Conservation (phyloP, 2,329 filamentous ascomycete genomes). For the Colletotrichum horii region DNA sequence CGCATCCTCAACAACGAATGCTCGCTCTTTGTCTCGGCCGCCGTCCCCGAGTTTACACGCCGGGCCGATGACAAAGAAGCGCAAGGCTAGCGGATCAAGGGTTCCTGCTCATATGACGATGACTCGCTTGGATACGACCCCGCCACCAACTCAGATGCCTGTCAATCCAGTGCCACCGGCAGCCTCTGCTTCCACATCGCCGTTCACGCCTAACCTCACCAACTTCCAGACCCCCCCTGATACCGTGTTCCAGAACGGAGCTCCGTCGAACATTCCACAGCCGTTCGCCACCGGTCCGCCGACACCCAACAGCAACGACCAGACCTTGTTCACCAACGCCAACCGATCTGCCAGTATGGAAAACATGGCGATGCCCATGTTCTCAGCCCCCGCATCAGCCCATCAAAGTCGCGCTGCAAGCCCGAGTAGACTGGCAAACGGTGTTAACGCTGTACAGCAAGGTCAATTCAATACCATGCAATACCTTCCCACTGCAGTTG, state of each 20-base stretch:
- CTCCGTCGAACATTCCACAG: slow-evolving; percentile 27
- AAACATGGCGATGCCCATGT: slow-evolving; percentile 67
- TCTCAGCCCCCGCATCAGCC: slow-evolving; percentile 74
- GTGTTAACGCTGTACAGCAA: slow-evolving; percentile 46
- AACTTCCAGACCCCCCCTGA: slow-evolving; percentile 47
- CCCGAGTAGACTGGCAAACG: slow-evolving; percentile 60
- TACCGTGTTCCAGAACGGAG: slow-evolving; percentile 32
- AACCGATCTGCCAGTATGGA: slow-evolving; percentile 70
- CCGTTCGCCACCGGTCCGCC: slow-evolving; percentile 61
- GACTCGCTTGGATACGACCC: slow-evolving; percentile 76
- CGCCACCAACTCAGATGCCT: slow-evolving; percentile 40
- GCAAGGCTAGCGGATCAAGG: slow-evolving; percentile 78
- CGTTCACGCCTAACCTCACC: slow-evolving; percentile 55
- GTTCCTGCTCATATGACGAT: slow-evolving; percentile 78
- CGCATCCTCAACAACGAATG: background rate
- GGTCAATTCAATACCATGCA: slow-evolving; percentile 56
- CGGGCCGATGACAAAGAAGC: slow-evolving; percentile 77
- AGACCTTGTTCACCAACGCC: slow-evolving; percentile 58
- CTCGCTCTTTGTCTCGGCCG: slow-evolving; percentile 66
- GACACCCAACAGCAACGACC: slow-evolving; percentile 71
- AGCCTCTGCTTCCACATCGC: slow-evolving; percentile 52
- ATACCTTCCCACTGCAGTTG: slow-evolving; percentile 52
- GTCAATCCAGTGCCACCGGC: slow-evolving; percentile 41
- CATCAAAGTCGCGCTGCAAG: slow-evolving; percentile 81
- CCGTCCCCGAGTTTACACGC: slow-evolving; percentile 70